Percentiles rank a stretch among this genome's conserved stretches.
These are phyloP conservation scores for Morella rubra DNA, from an alignment of 306 rosid species.

Conservation along the genomic window DNA sequence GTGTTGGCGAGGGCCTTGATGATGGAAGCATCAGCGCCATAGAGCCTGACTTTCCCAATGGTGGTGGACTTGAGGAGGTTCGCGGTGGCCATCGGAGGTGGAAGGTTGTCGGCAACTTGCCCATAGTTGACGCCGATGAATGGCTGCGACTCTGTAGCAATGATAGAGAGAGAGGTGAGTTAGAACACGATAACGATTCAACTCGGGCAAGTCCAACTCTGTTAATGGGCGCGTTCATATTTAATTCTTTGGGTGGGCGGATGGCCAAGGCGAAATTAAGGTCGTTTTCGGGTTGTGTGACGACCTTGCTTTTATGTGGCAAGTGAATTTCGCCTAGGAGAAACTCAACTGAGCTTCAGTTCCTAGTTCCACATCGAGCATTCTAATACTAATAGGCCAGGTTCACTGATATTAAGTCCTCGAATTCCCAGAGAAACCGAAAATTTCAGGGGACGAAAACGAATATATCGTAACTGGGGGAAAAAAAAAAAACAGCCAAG, in stretches of 20 bases:
- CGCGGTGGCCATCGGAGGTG: slow-evolving; percentile 50
- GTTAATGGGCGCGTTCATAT: too few species aligned
- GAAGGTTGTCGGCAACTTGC: slow-evolving; percentile 71
- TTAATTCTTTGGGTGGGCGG: too few species aligned
- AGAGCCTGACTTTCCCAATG: slow-evolving; percentile 60
- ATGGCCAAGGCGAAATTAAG: too few species aligned
- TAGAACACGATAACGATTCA: not conserved
- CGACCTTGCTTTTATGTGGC: too few species aligned
- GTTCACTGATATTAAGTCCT: not conserved
- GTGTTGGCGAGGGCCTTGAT: slow-evolving; percentile 63
- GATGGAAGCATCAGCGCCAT: slow-evolving; percentile 62
- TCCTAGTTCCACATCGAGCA: not conserved
- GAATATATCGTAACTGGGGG: not conserved
- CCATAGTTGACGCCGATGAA: slow-evolving; percentile 91
- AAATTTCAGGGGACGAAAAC: not conserved
- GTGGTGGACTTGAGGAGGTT: slow-evolving; percentile 66
- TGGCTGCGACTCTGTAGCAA: slow-evolving; percentile 67
- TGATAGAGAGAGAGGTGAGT: not conserved
- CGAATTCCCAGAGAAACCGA: not conserved
- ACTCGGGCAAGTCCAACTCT: not conserved
- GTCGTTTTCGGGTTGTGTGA: too few species aligned
- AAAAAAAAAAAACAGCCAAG: not conserved
- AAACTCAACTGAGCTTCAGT: not conserved
- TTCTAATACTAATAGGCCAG: not conserved
- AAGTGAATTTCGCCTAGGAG: too few species aligned